Base-by-base conservation (phyloP, 164 flowering plant species). In the Macadamia integrifolia region DNA sequence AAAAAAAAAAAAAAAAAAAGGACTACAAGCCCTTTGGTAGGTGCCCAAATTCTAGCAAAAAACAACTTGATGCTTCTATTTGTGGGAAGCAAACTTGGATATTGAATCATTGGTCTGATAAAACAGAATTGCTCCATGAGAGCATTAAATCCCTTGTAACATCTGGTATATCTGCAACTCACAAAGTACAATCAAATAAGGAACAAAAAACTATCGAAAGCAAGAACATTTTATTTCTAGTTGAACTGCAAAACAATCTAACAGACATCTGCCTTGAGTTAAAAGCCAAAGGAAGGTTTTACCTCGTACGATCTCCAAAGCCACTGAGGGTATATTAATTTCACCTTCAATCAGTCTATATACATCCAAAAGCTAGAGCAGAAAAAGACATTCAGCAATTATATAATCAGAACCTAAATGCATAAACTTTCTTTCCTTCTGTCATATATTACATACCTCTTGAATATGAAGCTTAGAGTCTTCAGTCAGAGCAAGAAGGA, bases 401-500 rank as follows among this genome's bases (percentile, higher is more conserved):
- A 69, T 28, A 72, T 62, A 14, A 65, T 31, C 40, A 62, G 1
- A 4, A 68, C 6, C 4, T 35, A 66, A 17, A 17, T 55, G 35
- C 0, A 35, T 35, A 35, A 35, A 35, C 5, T 35, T 35, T 35
- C 40, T 2, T 35, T 35, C 40, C 40, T 18, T 48, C 31, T 23
- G 18, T 7, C 23, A 5, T 64, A 66, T 30, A 48, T 29, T 15
- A 72, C 77, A 61, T 66, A 93, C 98, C 96, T 94, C 98, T 81
- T 90, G 87, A 68, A 94, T 80, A 77, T 94, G 98, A 79, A 94
- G 97, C 75, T 86, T 87, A 52, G 97, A 94, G 62, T 94, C 98
- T 80, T 94, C 98, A 3, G 98, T 94, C 62, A 94, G 69, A 71
- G 98, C 98, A 71, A 90, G 86, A 75, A 94, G 82, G 71, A 94